Base-by-base conservation (phyloP, 2,329 filamentous ascomycete species). In the Leptodontidium sp. region DNA sequence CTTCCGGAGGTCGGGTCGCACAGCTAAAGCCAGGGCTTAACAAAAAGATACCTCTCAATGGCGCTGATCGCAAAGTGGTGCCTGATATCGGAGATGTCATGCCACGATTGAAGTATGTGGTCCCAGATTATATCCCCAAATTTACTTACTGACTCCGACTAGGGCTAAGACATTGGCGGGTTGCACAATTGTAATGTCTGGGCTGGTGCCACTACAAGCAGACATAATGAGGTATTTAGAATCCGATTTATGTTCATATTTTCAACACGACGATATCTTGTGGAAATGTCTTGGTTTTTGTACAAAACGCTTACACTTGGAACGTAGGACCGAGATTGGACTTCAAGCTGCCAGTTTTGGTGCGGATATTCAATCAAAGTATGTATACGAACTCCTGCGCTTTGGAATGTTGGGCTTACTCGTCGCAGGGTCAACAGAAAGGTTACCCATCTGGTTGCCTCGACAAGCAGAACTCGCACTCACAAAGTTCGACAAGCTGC, bases 401-500 rank as follows among this genome's bases (percentile, higher is more conserved):
- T 17, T 35, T 14, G 47, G 32, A 17, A 58, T 24, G 9, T 4
- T 35, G 15, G 45, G 50, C 45, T 74, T 61, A 70, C 21, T 2
- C 17, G 15, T 64, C n/a, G 29, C 7, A 85, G 83, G 43, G 83
- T 94, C 8, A 86, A 85, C 1, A 83, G 84, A 40, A 87, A 86
- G 65, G 86, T 93, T 15, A 94, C 92, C 0, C 92, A 94, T 78
- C 85, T 94, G 5, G 91, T 94, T 2, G 90, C 92, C 9, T 90
- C 88, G 63, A 88, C 88, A 21, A 85, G 87, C 17, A 85, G 91
- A 29, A 91, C 91, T 40, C 90, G 94, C 26, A 98, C 96, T 0
- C 91, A 93, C 64, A 99, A 99, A 81, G 93, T 98, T 53, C 91
- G 93, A 59, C 91, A 94, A 79, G 96, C 96, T 0, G 90, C 92